Base-by-base conservation (phyloP, 495 filamentous ascomycete species). In the Talaromyces nanjingensis region DNA sequence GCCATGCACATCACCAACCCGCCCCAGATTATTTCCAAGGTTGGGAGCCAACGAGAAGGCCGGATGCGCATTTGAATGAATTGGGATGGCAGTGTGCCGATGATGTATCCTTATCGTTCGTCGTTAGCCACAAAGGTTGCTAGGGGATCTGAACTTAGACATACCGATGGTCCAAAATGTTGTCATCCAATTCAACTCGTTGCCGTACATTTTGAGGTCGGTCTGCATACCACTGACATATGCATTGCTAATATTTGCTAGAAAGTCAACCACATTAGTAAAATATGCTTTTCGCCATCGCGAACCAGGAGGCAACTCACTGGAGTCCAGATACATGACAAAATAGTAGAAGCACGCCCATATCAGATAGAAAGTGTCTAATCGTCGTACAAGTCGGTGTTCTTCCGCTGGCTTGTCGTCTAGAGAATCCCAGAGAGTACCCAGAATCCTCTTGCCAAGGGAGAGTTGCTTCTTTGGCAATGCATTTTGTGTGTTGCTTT, bases 151-250 rank as follows among this genome's bases (percentile, higher is more conserved):
- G n/a, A n/a, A n/a, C n/a, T n/a, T n/a, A n/a, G n/a, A n/a, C n/a
- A n/a, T 31, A 58, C 86, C 87, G n/a, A 87, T 79, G 0, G 85
- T 88, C 81, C 83, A 89, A 60, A 73, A 80, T 2, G 82, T 80
- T 56, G 77, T 76, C 74, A 84, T 77, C 63, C 74, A 74, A 63
- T 76, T 78, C 5, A 80, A 69, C 66, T 89, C 65, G 45, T 83
- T 86, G 24, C 81, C 81, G 54, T 82, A 80, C 25, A 89, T 66
- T 22, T 77, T 74, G 12, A 88, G 69, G 52, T 87, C 84, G 65
- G 87, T 84, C 65, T 88, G 84, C 86, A 85, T 87, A 22, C 60
- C 60, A 22, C 42, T 53, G 60, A 62, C 60, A 53, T 62, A 62
- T 27, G 60, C 60, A 62, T 62, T 62, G 37, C 34, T 47, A 22